Evolutionary conservation across 2,329 filamentous ascomycete species (phyloP).

Genomic region (Chalaropsis thielavioides): DNA sequence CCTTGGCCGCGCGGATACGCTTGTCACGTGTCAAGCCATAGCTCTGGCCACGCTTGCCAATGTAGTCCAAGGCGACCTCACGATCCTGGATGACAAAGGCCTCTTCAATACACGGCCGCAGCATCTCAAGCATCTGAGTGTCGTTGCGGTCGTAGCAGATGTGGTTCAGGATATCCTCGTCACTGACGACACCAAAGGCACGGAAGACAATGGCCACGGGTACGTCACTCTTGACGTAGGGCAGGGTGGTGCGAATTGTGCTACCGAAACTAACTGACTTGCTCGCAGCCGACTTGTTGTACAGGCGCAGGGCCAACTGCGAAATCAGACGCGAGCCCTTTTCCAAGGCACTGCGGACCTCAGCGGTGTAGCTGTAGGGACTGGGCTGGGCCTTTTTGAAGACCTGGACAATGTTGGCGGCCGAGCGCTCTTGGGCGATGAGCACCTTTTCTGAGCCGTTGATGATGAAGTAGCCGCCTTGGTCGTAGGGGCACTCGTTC

Average conservation of each 20-base stretch:
- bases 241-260: constrained; percentile 78
- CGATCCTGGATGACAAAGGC: constrained; percentile 92
- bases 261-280: constrained; percentile 62
- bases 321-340: constrained; percentile 93
- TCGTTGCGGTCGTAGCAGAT: constrained; percentile 94
- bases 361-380: constrained; percentile 81
- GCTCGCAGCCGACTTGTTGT: constrained; percentile 66
- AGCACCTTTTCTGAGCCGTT: constrained; percentile 98
- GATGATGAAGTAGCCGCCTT: constrained; percentile 97
- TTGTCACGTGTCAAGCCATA: constrained; percentile 62
- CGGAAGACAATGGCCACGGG: constrained; percentile 93
- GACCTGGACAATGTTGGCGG: constrained; percentile 96
- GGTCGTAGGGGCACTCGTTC: constrained; percentile 96
- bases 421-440: constrained; percentile 93
- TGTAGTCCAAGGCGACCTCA: constrained; percentile 86
- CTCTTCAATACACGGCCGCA: constrained; percentile 94
- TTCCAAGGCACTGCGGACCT: constrained; percentile 91
- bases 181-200: constrained; percentile 86
- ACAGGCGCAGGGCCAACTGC: constrained; percentile 79
- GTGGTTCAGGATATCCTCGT: constrained; percentile 95
- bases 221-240: constrained; percentile 86
- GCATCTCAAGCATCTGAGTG: constrained; percentile 92
- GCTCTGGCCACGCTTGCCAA: constrained; percentile 73
- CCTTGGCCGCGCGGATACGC: constrained; percentile 80
- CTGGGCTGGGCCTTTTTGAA: constrained; percentile 96